Evolutionary conservation across 176 grass and related monocot genomes (phyloP), one percentile per base, ranked within the genome.

Genomic region (Cenchrus americanus): DNA sequence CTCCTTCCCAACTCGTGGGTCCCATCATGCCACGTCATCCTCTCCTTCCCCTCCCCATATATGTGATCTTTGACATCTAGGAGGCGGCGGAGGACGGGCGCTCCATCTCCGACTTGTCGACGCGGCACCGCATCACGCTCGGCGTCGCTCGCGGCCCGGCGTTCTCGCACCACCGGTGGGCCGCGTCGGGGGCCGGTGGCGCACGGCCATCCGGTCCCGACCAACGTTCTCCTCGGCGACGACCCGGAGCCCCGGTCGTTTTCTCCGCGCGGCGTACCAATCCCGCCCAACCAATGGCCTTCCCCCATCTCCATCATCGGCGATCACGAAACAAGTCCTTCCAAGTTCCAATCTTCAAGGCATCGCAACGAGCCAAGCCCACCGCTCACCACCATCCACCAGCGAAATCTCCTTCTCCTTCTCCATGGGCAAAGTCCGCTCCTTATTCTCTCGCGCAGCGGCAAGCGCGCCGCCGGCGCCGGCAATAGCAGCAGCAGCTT

Each of bases 131-230:
- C 14, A 94, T 99, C 73, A 85, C 87, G 10, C 88, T 99, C 1
- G 96, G 93, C 0, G 73, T 99, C 5, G 91, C 96, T 7, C 87
- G 96, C 0, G 96, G 91, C 3, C 82, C 94, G 0, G 91, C 93
- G 2, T 99, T 99, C 92, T 88, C 96, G 48, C 96, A 99, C 86
- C 96, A 99, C n/a, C 91, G 93, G 0, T 99, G 93, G 96, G 89
- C 89, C 0, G 18, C 55, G 87, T 0, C 89, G 80, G 87, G 87
- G 47, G 10, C 47, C 89, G 0, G 77, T 82, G 0, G 90, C 86
- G 55, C 93, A 99, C 89, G 91, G 93, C 23, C 93, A 96, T 72
- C 63, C 94, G 47, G 86, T 96, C 53, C 89, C 85, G 0, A 67
- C 91, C 63, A 99, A 99, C 78, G 57, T 99, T 0, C 96, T 99